Base-by-base conservation (phyloP, 2,329 filamentous ascomycete genomes). In the Chrysosporium keratinophilum region DNA sequence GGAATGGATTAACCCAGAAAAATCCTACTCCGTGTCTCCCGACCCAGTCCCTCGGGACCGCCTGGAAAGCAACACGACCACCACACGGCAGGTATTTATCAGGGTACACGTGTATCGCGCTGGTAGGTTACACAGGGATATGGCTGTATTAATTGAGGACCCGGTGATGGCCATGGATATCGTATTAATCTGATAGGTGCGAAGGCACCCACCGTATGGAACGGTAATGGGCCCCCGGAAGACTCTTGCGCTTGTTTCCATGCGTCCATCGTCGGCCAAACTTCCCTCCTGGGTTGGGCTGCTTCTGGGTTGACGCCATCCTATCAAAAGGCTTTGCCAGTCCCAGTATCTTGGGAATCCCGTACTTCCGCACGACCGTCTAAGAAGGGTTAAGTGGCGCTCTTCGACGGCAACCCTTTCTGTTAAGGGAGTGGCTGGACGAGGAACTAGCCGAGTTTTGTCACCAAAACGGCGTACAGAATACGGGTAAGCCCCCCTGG, bases 91-190 rank as follows among this genome's bases (percentile, higher is more conserved):
- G 40, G 28, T 9, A 14, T 19, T 28, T 28, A n/a, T 28, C 23
- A n/a, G 23, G 19, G n/a, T 43, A 51, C 49, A 51, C 50, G 50
- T 52, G 50, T 52, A 46, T 41, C 20, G 41, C 20, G 2, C 42
- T 52, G 50, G 50, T 52, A 52, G 50, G 50, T 52, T 35, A 46
- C 50, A 52, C 50, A 46, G 35, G 41, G 43, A 37, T 46, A 46
- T 23, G 12, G 33, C 20, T n/a, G 31, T 12, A n/a, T n/a, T n/a
- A 7, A 46, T 40, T 19, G 33, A 33, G 43, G 34, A 9, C 4
- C 35, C 19, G 15, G 35, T 41, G 35, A 31, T 37, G 12, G 33
- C 19, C 34, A 31, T 31, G 46, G 34, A 31, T 40, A 15, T 23
- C 19, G 33, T 12, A 17, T 28, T 28, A 7, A 28, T 28, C 3